These are phyloP conservation scores for Elsinoe perseae DNA, from an alignment of 2,329 filamentous ascomycete genomes.

Conservation along the genomic window DNA sequence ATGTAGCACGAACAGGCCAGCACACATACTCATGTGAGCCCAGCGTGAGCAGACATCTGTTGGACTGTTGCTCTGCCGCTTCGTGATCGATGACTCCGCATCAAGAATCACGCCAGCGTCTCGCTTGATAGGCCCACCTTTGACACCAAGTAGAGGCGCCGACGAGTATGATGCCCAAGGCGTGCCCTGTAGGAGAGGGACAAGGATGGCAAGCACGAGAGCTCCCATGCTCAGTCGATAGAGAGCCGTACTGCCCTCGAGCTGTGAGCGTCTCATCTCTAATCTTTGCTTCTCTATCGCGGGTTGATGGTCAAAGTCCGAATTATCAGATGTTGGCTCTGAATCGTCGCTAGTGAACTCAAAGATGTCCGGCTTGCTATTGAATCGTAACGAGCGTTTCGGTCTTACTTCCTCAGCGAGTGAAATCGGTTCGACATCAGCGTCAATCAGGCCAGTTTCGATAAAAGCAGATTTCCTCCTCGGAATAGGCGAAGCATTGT, in stretches of 20 bases:
- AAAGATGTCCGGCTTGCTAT: conserved; percentile 26
- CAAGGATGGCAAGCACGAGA: conserved; percentile 23
- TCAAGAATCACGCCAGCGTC: conserved; percentile 16
- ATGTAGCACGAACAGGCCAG: background rate
- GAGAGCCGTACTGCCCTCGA: conserved; percentile 21
- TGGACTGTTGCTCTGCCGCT: conserved; percentile 39
- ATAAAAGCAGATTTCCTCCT: conserved; percentile 19
- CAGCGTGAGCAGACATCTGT: conserved; percentile 57
- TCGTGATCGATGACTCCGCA: conserved; percentile 18
- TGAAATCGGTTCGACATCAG: conserved; percentile 1
- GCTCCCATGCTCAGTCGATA: conserved; percentile 24
- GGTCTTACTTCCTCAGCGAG: conserved; percentile 9
- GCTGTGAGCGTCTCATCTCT: conserved; percentile 15
- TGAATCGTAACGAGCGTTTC: conserved; percentile 21
- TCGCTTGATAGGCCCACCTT: conserved; percentile 25
- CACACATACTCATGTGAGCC: conserved; percentile 51
- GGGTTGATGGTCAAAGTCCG: conserved; percentile 2
- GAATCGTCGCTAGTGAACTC: conserved; percentile 22
- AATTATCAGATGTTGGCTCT: conserved; percentile 15
- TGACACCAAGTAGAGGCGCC: conserved; percentile 26
- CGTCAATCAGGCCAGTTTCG: conserved; percentile 18
- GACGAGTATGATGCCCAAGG: conserved; percentile 22
- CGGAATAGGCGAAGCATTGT: conserved; percentile 6
- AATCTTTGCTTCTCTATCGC: conserved; percentile 19
- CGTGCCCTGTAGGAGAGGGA: conserved; percentile 25